Conservation (phyloP, 2,329 filamentous ascomycete species). For the Cladorrhinum sp. region DNA sequence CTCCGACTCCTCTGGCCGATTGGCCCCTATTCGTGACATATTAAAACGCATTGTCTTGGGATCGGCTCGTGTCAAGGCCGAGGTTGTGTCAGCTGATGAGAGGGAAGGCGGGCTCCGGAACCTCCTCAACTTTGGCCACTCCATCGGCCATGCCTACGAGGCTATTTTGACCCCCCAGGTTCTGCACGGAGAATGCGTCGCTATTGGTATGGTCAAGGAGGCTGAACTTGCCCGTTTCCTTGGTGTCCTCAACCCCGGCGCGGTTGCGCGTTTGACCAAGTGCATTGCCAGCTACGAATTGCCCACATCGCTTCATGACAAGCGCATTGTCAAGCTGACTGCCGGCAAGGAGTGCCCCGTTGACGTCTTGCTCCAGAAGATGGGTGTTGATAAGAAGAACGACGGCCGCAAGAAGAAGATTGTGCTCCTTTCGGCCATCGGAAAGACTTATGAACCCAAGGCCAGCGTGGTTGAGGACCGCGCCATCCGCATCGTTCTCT, state of each 20-base stretch:
- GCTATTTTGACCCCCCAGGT: constrained; percentile 94
- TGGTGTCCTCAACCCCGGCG: constrained; percentile 78
- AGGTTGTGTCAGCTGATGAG: constrained; percentile 92
- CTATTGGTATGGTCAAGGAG: constrained; percentile 98
- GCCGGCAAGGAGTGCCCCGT: constrained; percentile 86
- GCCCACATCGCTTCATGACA: constrained; percentile 80
- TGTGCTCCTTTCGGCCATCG: constrained; percentile 86
- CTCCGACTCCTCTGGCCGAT: constrained; percentile 43
- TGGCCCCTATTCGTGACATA: constrained; percentile 67
- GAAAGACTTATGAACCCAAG: constrained; percentile 79
- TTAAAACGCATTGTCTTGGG: constrained; percentile 80
- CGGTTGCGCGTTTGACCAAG: constrained; percentile 85
- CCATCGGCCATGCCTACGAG: constrained; percentile 95
- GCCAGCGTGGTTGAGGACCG: constrained; percentile 87
- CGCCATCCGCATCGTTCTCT: constrained; percentile 78
- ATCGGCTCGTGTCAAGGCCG: constrained; percentile 89
- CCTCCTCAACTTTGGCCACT: constrained; percentile 95
- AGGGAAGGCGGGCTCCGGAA: constrained; percentile 91
- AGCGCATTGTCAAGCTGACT: constrained; percentile 75
- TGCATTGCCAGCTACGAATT: constrained; percentile 93
- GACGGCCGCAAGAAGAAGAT: constrained; percentile 94
- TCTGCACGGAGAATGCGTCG: constrained; percentile 91
- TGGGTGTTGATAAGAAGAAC: constrained; percentile 99
- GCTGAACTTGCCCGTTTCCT: constrained; percentile 89
- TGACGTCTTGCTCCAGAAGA: constrained; percentile 81